Evolutionary conservation across 2,329 filamentous ascomycete genomes (phyloP).

Genomic region (Graphilbum fragrans): DNA sequence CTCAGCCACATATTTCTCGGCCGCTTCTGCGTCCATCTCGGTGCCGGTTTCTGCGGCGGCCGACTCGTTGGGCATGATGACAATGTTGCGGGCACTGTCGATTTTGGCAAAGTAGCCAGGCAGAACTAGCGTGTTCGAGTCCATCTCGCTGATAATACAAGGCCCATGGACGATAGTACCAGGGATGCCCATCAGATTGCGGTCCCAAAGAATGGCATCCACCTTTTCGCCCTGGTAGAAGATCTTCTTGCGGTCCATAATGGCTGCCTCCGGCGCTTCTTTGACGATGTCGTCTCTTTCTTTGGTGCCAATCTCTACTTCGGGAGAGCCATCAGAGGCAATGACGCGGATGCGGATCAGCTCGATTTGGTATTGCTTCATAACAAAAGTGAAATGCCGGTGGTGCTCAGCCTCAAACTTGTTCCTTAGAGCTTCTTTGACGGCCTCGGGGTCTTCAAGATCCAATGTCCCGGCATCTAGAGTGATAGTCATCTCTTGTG

Average conservation of each 20-base stretch:
- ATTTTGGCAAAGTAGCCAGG: conserved; percentile 33
- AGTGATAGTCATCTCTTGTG: conserved; percentile 22
- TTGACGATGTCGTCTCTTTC: neutral
- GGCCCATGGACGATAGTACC: conserved; percentile 28
- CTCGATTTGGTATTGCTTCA: conserved; percentile 30
- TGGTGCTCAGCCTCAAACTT: conserved; percentile 29
- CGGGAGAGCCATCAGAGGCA: conserved; percentile 26
- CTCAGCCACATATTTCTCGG: conserved; percentile 19
- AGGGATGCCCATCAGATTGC: conserved; percentile 24
- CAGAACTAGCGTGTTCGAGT: conserved; percentile 36
- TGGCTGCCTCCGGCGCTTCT: conserved; percentile 20
- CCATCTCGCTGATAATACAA: conserved; percentile 36
- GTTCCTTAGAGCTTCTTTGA: neutral
- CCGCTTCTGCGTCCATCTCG: neutral
- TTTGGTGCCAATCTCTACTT: conserved; percentile 21
- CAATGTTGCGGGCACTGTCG: conserved; percentile 33
- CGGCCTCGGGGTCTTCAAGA: conserved; percentile 11
- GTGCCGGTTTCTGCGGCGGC: conserved; percentile 22
- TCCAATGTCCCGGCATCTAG: conserved; percentile 21
- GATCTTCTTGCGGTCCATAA: conserved; percentile 25
- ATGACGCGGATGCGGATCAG: conserved; percentile 33
- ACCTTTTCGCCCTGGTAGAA: conserved; percentile 24
- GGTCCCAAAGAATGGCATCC: conserved; percentile 30
- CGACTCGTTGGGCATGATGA: conserved; percentile 26
- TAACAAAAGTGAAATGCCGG: conserved; percentile 31